These are phyloP conservation scores for Tolypocladium inflatum DNA, from an alignment of 2,329 filamentous ascomycete genomes.

Conservation along the genomic window DNA sequence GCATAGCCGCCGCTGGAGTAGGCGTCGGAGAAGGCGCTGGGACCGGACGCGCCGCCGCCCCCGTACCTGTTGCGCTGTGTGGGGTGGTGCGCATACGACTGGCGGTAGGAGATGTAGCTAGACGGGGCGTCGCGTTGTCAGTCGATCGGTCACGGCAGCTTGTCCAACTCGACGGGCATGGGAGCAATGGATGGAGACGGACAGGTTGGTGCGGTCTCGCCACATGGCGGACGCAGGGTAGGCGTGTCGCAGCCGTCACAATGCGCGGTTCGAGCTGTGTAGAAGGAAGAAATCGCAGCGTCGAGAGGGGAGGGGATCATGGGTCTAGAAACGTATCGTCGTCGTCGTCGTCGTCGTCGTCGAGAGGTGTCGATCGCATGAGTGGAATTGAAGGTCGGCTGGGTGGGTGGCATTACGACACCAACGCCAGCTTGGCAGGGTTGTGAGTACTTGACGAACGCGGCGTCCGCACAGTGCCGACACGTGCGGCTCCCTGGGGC, in stretches of 20 bases:
- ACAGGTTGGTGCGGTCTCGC: conserved; percentile 99
- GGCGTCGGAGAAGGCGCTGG: conserved; percentile 49
- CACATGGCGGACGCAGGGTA: conserved; percentile 66
- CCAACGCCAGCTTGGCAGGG: not conserved
- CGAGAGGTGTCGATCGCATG: not conserved
- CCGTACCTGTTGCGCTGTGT: conserved; percentile 67
- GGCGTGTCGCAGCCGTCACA: conserved; percentile 16
- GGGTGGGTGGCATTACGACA: not conserved
- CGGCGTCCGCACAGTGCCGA: not conserved
- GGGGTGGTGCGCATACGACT: conserved; percentile 94
- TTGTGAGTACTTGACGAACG: not conserved
- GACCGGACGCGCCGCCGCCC: conserved; percentile 35
- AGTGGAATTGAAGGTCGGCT: not conserved
- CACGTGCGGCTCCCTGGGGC: not conserved
- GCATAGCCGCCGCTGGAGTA: conserved; percentile 39
- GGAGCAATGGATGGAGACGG: conserved; percentile 24
- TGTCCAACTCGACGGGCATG: not conserved
- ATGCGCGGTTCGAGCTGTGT: not conserved
- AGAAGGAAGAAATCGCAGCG: conserved; percentile 2
- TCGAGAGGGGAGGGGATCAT: conserved; percentile 5
- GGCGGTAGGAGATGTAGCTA: conserved; percentile 97
- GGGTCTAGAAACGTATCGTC: not conserved
- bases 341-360: not conserved
- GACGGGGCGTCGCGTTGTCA: not conserved
- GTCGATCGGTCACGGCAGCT: not conserved